These are phyloP conservation scores for Tritrichomonas foetus DNA, from an alignment of 208 protist genomes.

Conservation along the genomic window DNA sequence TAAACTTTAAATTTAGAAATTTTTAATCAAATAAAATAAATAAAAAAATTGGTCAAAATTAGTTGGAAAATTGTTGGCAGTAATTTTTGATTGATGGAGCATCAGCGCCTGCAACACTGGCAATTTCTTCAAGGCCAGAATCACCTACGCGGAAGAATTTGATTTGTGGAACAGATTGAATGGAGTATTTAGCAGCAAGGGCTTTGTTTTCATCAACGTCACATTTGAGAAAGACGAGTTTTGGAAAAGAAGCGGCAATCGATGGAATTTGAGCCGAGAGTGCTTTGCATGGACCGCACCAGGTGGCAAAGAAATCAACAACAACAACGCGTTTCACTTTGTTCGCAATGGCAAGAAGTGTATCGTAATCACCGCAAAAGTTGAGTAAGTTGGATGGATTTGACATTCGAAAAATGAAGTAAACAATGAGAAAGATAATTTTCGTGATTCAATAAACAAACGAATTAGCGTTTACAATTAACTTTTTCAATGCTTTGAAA, in stretches of 20 bases:
- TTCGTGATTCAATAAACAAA: too few species aligned
- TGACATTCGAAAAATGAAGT: too few species aligned
- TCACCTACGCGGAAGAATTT: not conserved
- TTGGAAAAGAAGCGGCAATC: not conserved
- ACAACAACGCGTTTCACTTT: not conserved
- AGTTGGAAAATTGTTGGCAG: too few species aligned
- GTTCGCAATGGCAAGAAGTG: not conserved
- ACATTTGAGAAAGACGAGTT: not conserved
- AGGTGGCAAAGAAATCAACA: conserved; percentile 25
- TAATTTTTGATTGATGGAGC: not conserved
- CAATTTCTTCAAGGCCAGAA: not conserved
- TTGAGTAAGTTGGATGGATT: not conserved
- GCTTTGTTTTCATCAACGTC: not conserved
- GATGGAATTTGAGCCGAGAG: not conserved
- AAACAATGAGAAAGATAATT: too few species aligned
- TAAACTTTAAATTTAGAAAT: too few species aligned
- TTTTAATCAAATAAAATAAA: too few species aligned
- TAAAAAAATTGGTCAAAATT: too few species aligned
- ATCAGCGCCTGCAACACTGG: not conserved
- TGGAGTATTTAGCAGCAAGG: not conserved
- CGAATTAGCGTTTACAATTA: too few species aligned
- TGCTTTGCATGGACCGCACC: not conserved
- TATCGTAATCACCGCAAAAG: not conserved
- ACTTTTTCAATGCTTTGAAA: too few species aligned
- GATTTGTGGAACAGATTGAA: not conserved